Conservation (phyloP, 208 protist genomes). For the Trypanosoma avium region DNA sequence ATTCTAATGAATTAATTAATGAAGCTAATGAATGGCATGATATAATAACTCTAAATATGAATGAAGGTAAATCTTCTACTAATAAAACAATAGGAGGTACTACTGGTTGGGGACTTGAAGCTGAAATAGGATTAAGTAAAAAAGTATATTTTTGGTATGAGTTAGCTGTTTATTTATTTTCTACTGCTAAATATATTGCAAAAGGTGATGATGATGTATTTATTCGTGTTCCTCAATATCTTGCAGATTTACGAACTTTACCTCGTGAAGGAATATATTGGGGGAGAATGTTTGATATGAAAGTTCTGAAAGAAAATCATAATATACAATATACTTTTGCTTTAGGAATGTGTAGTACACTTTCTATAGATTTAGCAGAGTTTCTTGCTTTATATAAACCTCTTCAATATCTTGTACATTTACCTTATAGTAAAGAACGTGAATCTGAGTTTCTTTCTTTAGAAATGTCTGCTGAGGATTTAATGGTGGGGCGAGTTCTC, state of each 20-base stretch:
- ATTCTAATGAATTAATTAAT: too few species aligned
- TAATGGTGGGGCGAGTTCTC: not conserved
- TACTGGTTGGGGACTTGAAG: conserved; percentile 21
- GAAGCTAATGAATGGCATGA: too few species aligned
- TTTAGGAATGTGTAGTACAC: not conserved
- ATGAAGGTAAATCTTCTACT: conserved; percentile 22
- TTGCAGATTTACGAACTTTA: conserved; percentile 19
- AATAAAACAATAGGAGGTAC: conserved; percentile 9
- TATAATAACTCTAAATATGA: too few species aligned
- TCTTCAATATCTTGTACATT: not conserved
- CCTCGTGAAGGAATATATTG: not conserved
- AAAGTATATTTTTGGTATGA: conserved; percentile 35
- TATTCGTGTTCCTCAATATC: conserved; percentile 37
- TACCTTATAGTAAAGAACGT: not conserved
- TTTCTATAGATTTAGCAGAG: not conserved
- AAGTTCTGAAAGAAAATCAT: not conserved
- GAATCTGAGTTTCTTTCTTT: not conserved
- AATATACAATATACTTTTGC: not conserved
- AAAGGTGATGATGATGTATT: conserved; percentile 42
- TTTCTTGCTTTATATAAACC: not conserved
- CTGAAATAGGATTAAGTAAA: conserved; percentile 28
- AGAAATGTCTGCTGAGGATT: not conserved
- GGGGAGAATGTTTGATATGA: not conserved
- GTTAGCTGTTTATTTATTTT: conserved; percentile 31
- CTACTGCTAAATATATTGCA: conserved; percentile 26